Base-by-base conservation (phyloP, 371 early-diverging fungal species). In the Mortierella sp. region DNA sequence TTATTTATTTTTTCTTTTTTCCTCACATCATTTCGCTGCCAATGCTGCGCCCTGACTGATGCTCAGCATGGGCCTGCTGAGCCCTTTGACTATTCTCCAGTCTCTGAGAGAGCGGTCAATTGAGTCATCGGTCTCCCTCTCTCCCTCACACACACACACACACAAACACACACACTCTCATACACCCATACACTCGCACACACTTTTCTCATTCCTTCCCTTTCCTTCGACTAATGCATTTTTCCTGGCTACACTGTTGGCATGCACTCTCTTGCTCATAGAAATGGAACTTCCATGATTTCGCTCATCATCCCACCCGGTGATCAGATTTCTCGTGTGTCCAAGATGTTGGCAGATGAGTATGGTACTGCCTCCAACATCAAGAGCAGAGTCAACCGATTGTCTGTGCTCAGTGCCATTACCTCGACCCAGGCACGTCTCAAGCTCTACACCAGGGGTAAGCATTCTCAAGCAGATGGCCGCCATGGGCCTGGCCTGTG, bases 361-460 rank as follows among this genome's bases (percentile, higher is more conserved):
- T 97, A 98, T 82, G 99, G 99, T 66, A 99, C 99, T 28, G 99
- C 99, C 19, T 98, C 99, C 80, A 99, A 99, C 89, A 99, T 99
- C 84, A 99, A 99, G 86, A 96, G 96, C 64, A 95, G 99, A 69
- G 99, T 99, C 58, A 99, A 99, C 87, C 90, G 99, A 60, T 89
- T 97, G 45, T 99, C 99, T 46, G 99, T 99, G 16, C 86, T 99
- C 63, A 88, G 94, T 26, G 99, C 99, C 61, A 99, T 99, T 74
- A 97, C 99, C 25, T 99, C 99, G 60, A 98, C 99, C 30, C 99
- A 98, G 85, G 95, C 97, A 68, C 94, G 98, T 80, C 91, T 99
- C 51, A 99, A 99, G 89, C 89, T 98, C 46, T 98, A 98, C 87
- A 93, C 84, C 72, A 89, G 85, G 80, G 91, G 89, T 89, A 83